Base-by-base conservation (phyloP, 2,329 filamentous ascomycete genomes). In the Bipolaris gigantea region DNA sequence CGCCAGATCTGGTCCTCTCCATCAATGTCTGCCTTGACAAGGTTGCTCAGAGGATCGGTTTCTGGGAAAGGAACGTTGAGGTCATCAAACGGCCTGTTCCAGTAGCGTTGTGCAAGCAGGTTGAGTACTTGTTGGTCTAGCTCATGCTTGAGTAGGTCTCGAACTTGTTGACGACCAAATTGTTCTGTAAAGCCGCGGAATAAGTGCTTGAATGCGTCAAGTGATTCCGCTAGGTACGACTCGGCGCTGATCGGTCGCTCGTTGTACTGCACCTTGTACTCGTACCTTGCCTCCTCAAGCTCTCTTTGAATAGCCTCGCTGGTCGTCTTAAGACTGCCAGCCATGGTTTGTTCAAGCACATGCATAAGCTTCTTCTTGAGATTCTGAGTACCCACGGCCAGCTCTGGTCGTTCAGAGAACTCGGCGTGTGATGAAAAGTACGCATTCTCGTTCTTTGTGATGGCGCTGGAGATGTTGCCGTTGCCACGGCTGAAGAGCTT, bases 191-290 rank as follows among this genome's bases (percentile, higher is more conserved):
- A 96, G 62, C 89, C 88, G 72, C 96, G 97, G 78, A 99, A 99
- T 0, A 91, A 90, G 74, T 97, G 95, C 76, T 99, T 99, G 82
- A 99, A 97, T 18, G 88, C 87, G 73, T 99, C 94, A 3, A 99
- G 79, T 62, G 90, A 96, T 74, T 97, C 94, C 2, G 94, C 94
- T 35, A 99, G 83, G 71, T 99, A 99, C 4, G 93, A 96, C 72
- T 99, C 94, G 2, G 94, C 94, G 46, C 91, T 96, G 33, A 99
- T 80, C 1, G 93, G 91, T 6, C 94, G 87, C 72, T 99, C 94
- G 69, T 99, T 99, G 77, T 99, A 99, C 74, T 99, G 95, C 5
- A 99, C 94, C 74, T 99, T 99, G 81, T 96, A 99, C 75, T 99
- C 93, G 70, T 99, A 99, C 0, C 90, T 93, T 3, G 94, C 92